phyloP scores from a whole-genome alignment of 2,329 filamentous ascomycete species.

The Lachnellula subtilissima region DNA sequence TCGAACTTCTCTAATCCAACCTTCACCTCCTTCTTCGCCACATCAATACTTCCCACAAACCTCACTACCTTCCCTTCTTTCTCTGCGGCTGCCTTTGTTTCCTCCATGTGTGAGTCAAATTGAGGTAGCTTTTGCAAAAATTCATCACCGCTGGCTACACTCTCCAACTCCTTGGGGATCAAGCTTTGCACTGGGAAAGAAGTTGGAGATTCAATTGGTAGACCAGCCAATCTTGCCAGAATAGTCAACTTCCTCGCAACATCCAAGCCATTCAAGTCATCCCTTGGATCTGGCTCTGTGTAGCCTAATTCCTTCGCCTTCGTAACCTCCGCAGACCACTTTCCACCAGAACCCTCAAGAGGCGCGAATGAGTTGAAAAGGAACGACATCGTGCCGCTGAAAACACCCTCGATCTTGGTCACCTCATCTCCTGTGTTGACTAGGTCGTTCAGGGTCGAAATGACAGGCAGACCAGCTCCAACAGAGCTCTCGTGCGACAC shows the following conservation, averaged over 20 bases:
- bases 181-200: slow-evolving; percentile 91
- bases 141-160: slow-evolving; percentile 70
- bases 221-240: slow-evolving; percentile 76
- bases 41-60: slow-evolving; percentile 91
- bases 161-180: slow-evolving; percentile 83
- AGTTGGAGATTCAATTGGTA: slow-evolving; percentile 76
- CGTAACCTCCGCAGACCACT: slow-evolving; percentile 86
- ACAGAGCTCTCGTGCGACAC: slow-evolving; percentile 95
- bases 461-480: slow-evolving; percentile 86
- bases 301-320: slow-evolving; percentile 92
- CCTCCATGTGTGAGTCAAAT: slow-evolving; percentile 88
- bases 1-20: slow-evolving; percentile 91
- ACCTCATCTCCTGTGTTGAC: slow-evolving; percentile 90
- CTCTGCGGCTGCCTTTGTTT: slow-evolving; percentile 78
- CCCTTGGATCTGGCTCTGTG: slow-evolving; percentile 81
- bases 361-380: slow-evolving; percentile 97
- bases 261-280: slow-evolving; percentile 82
- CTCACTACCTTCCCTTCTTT: slow-evolving; percentile 86
- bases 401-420: slow-evolving; percentile 90
- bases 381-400: slow-evolving; percentile 97
- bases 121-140: slow-evolving; percentile 76
- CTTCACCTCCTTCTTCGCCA: slow-evolving; percentile 74
- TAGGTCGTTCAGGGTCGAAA: slow-evolving; percentile 91
- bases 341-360: slow-evolving; percentile 65
- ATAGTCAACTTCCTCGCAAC: slow-evolving; percentile 97